Evolutionary conservation across 163 green algal genomes (phyloP), one percentile per base, ranked within the genome.

Genomic region (Prototheca stagnorum): DNA sequence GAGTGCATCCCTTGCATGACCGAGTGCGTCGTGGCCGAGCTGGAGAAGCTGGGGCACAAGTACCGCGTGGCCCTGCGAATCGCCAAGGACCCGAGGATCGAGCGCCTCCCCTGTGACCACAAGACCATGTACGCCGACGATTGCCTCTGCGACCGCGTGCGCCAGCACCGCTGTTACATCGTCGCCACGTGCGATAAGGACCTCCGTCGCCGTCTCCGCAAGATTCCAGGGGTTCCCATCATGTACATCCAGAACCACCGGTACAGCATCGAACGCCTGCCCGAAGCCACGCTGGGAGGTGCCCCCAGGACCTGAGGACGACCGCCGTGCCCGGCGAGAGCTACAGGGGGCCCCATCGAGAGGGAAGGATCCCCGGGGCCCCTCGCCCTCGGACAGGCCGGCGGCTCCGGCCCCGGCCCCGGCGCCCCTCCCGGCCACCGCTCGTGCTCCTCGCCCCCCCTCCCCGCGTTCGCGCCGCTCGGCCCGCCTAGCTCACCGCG

Each of bases 101-200:
- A 92, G 68, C 71, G 81, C 35, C 66, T 98, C 40, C 91, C 91
- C 1, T 97, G 88, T 77, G 83, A 63, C 3, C 88, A 97, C 68
- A 86, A 81, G 45, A 90, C 91, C 53, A 99, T 86, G 1, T 99
- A 99, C 52, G 91, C 91, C 5, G 91, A 99, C 62, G 91, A 99
- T 66, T 96, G 86, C 71, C 75, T 99, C n/a, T 92, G 86, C 53
- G 75, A 99, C 50, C 69, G 85, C 7, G 85, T 96, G 43, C 68
- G 53, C 57, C 78, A 93, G 72, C 90, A 98, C 71, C 82, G 86
- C 45, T 99, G 91, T 71, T 99, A 99, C 71, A 95, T 98, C 28
- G 91, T 98, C 31, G 91, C 91, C 5, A 99, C 91, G 1, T 99
- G 91, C 65, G 91, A 99, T 56, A 72, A 75, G 24, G 91, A 99